Evolutionary conservation across 2,329 filamentous ascomycete genomes (phyloP), one percentile per base, ranked within the genome.

Genomic region (Teratosphaeria viscida): DNA sequence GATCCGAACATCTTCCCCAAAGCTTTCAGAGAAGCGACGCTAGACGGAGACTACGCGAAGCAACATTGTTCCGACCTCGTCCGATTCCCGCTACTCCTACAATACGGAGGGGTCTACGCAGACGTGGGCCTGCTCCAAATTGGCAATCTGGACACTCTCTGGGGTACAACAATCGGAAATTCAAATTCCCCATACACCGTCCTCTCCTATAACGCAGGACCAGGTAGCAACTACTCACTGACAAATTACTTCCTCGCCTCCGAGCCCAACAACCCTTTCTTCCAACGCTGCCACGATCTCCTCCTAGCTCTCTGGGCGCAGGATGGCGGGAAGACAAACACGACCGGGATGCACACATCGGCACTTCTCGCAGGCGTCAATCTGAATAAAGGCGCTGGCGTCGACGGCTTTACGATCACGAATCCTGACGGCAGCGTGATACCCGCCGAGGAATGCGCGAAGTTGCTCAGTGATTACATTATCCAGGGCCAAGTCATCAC

Each of bases 41-140:
- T 85, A 6, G 72, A 71, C 3, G 82, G 82, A 14, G 70, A 70
- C 8, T 82, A 81, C 67, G 77, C 76, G 0, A 70, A 72, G 2
- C 82, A 84, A 64, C 82, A 84, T 65, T 79, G 75, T 0, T 83
- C 81, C 0, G 83, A 85, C 61, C 77, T 85, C 1, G 79, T 85
- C 3, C 78, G 82, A 0, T 83, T 75, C 64, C 82, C 82, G 2
- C 71, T 84, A 12, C 69, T 85, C n/a, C 73, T 83, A 53, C 63
- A 66, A 23, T 73, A 77, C 57, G 76, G 76, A 7, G 76, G 76
- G n/a, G 74, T 72, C 0, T 76, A 72, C 66, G 69, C 77, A 61
- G 76, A 78, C 59, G 73, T 76, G 2, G 75, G 75, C 5, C 70
- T 68, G 37, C 69, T 77, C n/a, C 60, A 11, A 76, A 83, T 85